Evolutionary conservation across 1,284 basidiomycete species (phyloP), one percentile per base, ranked within the genome.

Genomic region (Pholiota adiposa): DNA sequence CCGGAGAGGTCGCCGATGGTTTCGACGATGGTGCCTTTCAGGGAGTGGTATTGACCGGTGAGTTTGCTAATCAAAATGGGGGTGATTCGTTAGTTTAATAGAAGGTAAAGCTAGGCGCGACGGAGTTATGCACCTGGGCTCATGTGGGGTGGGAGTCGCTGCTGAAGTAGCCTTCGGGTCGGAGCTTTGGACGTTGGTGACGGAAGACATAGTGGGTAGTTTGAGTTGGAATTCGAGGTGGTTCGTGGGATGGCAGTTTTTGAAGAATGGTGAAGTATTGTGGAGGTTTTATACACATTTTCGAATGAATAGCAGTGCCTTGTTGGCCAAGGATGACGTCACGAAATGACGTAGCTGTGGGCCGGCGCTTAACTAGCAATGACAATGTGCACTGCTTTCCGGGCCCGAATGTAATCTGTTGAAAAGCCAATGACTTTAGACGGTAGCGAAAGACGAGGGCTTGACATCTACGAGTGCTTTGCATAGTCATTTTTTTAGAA

Each of bases 1-100:
- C 85, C 84, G 40, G 77, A 80, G 56, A 79, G 19, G 63, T 86
- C 77, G 52, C 86, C 86, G 56, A 83, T 69, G 40, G 77, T 71
- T 77, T 91, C 89, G 65, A 89, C 85, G 58, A 75, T 68, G 52
- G 75, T 79, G 25, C 89, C 89, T 73, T 86, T 86, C 31, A 77
- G 53, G 2, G 83, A 84, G 72, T 85, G 83, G 62, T 70, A 77
- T 72, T 88, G 82, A 60, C 87, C 89, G 68, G 81, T 77, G 63
- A 75, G 65, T 77, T 90, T 89, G 76, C 71, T 46, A 61, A 46
- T 51, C 50, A 29, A 16, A n/a, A 55, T 43, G 43, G 18, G n/a
- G n/a, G n/a, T n/a, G n/a, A n/a, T n/a, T n/a, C n/a, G n/a, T n/a
- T n/a, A n/a, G n/a, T n/a, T n/a, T n/a, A n/a, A n/a, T 33, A 33